Conservation (phyloP, 345 rosid genomes). For the Populus davidiana region DNA sequence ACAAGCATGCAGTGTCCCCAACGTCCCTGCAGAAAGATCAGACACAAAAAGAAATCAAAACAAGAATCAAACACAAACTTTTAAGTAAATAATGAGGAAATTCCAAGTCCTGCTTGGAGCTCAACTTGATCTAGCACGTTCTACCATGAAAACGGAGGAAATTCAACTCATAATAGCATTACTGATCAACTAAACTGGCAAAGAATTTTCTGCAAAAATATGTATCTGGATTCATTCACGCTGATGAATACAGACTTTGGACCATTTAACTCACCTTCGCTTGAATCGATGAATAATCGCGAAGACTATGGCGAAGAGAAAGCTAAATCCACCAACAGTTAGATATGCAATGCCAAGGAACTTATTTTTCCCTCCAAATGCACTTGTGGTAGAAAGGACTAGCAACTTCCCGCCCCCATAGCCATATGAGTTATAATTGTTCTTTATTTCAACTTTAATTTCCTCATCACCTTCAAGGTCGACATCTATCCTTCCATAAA, state of each 20-base stretch:
- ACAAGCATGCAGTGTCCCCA: conserved; percentile 18
- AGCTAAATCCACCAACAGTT: conserved; percentile 35
- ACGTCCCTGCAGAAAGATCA: conserved; percentile 6
- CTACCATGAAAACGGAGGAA: not conserved
- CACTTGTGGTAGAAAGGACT: conserved; percentile 39
- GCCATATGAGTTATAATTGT: conserved; percentile 46
- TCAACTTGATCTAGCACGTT: no score
- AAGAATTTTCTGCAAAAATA: no score
- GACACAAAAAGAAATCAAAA: not conserved
- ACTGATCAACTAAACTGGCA: no score
- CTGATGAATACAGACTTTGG: not conserved
- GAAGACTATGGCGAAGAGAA: conserved; percentile 37
- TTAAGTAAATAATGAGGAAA: no score
- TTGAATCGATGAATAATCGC: conserved; percentile 28
- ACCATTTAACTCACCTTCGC: conserved; percentile 33
- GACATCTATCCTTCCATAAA: conserved; percentile 43
- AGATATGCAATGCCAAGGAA: conserved; percentile 42
- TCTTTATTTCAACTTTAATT: conserved; percentile 33
- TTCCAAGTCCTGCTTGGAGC: not conserved
- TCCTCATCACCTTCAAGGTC: conserved; percentile 34
- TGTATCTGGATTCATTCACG: no score
- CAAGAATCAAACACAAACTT: not conserved
- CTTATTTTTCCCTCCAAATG: conserved; percentile 46
- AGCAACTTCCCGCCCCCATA: conserved; percentile 38
- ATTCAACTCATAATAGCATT: not conserved